Percentiles rank a stretch among this genome's conserved stretches.
Conservation (phyloP, 2,329 filamentous ascomycete genomes). For the Aspergillus costaricaensis region DNA sequence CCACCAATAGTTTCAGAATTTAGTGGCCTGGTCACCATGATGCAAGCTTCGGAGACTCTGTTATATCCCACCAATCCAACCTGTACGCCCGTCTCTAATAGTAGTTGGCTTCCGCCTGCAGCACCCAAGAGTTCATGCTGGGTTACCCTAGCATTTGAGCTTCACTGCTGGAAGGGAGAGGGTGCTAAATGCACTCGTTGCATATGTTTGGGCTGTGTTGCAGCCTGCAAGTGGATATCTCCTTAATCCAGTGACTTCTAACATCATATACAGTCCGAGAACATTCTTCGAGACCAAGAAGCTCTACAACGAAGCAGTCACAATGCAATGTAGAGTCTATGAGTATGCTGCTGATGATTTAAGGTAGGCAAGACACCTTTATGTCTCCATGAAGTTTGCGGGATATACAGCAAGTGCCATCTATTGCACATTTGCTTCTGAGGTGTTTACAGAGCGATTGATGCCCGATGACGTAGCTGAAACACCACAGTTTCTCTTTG, state of each 20-base stretch:
- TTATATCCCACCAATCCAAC: not conserved
- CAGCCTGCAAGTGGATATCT: slow-evolving; percentile 7
- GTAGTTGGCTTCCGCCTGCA: not conserved
- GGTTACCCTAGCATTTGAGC: not conserved
- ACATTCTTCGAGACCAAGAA: not conserved
- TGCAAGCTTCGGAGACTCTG: not conserved
- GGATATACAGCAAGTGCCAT: slow-evolving; percentile 5
- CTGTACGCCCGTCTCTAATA: not conserved
- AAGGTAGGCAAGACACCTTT: not conserved
- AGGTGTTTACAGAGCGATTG: slow-evolving; percentile 16
- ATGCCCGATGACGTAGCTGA: slow-evolving; percentile 28
- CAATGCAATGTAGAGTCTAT: not conserved
- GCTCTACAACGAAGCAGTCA: slow-evolving; percentile 2
- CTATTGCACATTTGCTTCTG: slow-evolving; percentile 11
- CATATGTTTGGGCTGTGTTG: slow-evolving; percentile 8
- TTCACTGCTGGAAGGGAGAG: not conserved
- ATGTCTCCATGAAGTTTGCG: slow-evolving; percentile 1
- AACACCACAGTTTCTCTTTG: slow-evolving; percentile 7
- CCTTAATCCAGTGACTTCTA: not conserved
- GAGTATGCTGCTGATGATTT: not conserved
- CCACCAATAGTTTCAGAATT: not conserved
- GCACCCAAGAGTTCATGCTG: not conserved
- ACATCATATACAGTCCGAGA: not conserved
- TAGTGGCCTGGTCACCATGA: not conserved
- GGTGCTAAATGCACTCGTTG: slow-evolving; percentile 3